Conservation (phyloP, 441 rosid genomes). For the Rhodomyrtus psidioides region DNA sequence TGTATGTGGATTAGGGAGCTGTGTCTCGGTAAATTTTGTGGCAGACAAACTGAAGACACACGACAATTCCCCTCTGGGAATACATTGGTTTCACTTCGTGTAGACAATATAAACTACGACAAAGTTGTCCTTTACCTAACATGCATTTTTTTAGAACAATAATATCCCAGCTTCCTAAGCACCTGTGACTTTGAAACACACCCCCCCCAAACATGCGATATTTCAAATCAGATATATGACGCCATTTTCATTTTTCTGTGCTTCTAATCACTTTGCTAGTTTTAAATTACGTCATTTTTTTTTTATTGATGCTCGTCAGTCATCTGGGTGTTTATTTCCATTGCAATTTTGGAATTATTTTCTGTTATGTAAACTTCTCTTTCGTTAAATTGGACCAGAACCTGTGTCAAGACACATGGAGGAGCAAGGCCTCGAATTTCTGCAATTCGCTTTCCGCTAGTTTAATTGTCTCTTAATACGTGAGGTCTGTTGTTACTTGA, state of each 20-base stretch:
- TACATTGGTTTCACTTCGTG: background rate
- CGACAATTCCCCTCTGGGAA: background rate
- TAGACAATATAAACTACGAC: background rate
- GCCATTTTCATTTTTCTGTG: background rate
- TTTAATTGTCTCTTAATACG: constrained; percentile 95
- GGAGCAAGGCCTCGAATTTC: constrained; percentile 96
- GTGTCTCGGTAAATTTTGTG: background rate
- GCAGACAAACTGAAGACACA: background rate
- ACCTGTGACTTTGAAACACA: background rate
- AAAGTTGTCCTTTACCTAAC: background rate
- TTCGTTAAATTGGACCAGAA: constrained; percentile 40
- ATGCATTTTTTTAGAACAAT: background rate
- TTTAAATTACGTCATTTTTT: background rate
- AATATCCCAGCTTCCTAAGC: background rate
- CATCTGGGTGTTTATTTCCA: background rate
- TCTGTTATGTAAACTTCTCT: background rate
- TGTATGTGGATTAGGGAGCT: background rate
- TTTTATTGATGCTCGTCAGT: background rate
- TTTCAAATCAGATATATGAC: background rate
- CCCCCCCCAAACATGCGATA: background rate
- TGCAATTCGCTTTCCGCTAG: constrained; percentile 98
- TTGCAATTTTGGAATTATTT: background rate
- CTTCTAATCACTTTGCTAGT: background rate
- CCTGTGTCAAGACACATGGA: constrained; percentile 96
- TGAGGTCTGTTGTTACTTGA: constrained; percentile 39